phyloP scores from a whole-genome alignment of 1,284 basidiomycete species.

The Trichosporon ovoides region DNA sequence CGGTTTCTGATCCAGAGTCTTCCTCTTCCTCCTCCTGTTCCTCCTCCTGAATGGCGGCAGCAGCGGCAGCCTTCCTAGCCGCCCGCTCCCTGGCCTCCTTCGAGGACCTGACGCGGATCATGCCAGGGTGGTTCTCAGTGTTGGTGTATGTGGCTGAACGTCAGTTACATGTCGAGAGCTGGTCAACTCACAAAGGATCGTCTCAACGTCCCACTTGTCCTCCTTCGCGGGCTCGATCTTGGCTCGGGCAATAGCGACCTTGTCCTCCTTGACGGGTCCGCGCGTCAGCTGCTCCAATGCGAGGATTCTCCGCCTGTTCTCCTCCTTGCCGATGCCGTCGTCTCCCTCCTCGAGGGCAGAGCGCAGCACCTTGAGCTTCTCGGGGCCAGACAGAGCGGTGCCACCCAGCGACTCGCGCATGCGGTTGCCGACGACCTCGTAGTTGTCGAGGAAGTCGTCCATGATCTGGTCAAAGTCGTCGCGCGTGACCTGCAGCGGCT shows the following conservation, averaged over 20 bases:
- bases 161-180: background rate
- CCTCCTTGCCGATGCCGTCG: conserved; percentile 37
- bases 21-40: conserved; percentile 44
- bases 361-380: conserved; percentile 73
- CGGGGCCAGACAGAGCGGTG: conserved; percentile 60
- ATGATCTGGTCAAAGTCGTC: conserved; percentile 88
- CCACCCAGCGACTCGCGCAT: conserved; percentile 64
- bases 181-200: conserved; percentile 70
- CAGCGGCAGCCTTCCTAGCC: conserved; percentile 18
- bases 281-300: conserved; percentile 53
- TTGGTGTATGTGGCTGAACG: conserved; percentile 83
- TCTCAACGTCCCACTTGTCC: conserved; percentile 90
- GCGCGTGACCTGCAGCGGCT: conserved; percentile 62
- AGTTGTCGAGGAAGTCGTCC: conserved; percentile 89
- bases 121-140: conserved; percentile 84
- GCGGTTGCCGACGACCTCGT: conserved; percentile 80
- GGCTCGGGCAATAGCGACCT: conserved; percentile 29
- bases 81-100: conserved; percentile 44
- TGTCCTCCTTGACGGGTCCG: conserved; percentile 50
- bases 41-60: conserved; percentile 19
- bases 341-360: conserved; percentile 66
- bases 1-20: conserved; percentile 47
- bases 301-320: conserved; percentile 59
- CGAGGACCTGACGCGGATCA: conserved; percentile 63
- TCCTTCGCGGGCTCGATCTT: conserved; percentile 58